Evolutionary conservation across 257 asterid genomes (phyloP).

Genomic region (Voacanga thouarsii): DNA sequence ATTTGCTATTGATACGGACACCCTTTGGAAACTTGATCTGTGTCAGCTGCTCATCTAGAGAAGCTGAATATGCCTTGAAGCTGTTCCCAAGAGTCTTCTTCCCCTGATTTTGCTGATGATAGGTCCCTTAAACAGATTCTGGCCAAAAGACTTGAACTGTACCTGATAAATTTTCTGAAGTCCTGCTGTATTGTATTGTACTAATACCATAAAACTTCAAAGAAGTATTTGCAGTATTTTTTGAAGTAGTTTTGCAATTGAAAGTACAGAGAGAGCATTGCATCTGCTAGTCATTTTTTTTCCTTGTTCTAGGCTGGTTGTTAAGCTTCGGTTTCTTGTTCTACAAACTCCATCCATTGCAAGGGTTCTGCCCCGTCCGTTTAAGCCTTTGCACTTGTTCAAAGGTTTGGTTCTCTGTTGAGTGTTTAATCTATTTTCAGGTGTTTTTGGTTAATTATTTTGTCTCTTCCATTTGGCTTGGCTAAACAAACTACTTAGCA

Average conservation of each 20-base stretch:
- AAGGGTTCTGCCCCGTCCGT: no score
- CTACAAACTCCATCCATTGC: no score
- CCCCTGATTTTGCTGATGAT: not conserved
- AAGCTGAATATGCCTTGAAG: not conserved
- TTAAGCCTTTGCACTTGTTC: no score
- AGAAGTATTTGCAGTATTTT: not conserved
- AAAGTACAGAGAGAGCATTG: not conserved
- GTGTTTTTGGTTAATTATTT: no score
- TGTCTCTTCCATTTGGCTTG: no score
- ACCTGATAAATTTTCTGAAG: not conserved
- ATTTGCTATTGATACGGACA: not conserved
- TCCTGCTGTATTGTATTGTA: no score
- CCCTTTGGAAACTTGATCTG: not conserved
- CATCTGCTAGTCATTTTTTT: no score
- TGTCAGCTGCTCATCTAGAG: not conserved
- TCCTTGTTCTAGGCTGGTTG: no score
- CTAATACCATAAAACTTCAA: not conserved
- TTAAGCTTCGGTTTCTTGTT: no score
- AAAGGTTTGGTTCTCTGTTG: no score
- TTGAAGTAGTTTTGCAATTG: not conserved
- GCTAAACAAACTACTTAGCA: no score
- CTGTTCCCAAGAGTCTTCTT: not conserved
- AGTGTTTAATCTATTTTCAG: no score
- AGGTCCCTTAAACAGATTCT: not conserved
- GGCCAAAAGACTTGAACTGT: not conserved